Evolutionary conservation across 1,284 basidiomycete genomes (phyloP).

Genomic region (Thecaphora thlaspeos): DNA sequence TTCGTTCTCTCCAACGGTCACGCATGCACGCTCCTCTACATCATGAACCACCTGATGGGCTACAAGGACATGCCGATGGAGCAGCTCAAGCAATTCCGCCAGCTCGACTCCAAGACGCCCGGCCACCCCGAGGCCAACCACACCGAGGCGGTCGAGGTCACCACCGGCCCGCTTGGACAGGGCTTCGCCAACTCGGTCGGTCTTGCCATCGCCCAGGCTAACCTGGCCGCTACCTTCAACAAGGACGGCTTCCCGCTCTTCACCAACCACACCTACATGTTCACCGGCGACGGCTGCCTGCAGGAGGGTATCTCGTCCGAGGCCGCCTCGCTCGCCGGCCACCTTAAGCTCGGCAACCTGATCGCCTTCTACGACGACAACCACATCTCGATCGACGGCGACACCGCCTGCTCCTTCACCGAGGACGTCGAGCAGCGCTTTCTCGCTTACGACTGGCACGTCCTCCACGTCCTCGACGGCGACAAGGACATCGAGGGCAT

Average conservation of each 20-base stretch:
- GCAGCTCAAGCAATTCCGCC: slow-evolving; percentile 70
- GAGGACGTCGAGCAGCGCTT: slow-evolving; percentile 88
- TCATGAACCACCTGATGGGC: slow-evolving; percentile 76
- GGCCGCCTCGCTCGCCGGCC: slow-evolving; percentile 84
- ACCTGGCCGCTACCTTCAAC: slow-evolving; percentile 85
- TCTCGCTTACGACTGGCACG: slow-evolving; percentile 89
- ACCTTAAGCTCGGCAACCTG: slow-evolving; percentile 87
- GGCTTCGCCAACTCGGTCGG: slow-evolving; percentile 84
- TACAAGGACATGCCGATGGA: slow-evolving; percentile 74
- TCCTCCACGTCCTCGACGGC: slow-evolving; percentile 77
- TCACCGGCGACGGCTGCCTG: slow-evolving; percentile 90
- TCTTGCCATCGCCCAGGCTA: slow-evolving; percentile 86
- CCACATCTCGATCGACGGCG: slow-evolving; percentile 92
- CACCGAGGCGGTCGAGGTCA: slow-evolving; percentile 85
- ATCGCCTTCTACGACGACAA: slow-evolving; percentile 64
- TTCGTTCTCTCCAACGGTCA: slow-evolving; percentile 71
- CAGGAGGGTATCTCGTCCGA: slow-evolving; percentile 93
- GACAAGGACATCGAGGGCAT: slow-evolving; percentile 81
- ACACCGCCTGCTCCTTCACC: slow-evolving; percentile 88
- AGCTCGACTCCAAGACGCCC: slow-evolving; percentile 69
- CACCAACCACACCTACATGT: slow-evolving; percentile 85
- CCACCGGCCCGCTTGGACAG: slow-evolving; percentile 92
- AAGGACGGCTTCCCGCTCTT: slow-evolving; percentile 79
- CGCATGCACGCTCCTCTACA: slow-evolving; percentile 67
- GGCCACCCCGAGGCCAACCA: slow-evolving; percentile 87